Evolutionary conservation across 805 yeast genomes (phyloP).

Genomic region (Candida cerambycidarum): DNA sequence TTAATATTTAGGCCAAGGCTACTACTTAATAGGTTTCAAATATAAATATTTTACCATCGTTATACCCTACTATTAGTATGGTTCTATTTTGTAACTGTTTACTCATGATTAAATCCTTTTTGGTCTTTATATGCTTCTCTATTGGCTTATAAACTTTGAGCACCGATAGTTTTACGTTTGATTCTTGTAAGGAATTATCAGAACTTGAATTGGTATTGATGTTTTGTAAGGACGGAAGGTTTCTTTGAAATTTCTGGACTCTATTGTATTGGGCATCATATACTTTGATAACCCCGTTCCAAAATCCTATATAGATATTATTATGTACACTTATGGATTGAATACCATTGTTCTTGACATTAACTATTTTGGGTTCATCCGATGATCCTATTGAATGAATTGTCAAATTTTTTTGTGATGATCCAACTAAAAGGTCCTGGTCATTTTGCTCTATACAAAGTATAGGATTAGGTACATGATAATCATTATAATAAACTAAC

Average conservation of each 20-base stretch:
- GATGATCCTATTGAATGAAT: constrained; percentile 7
- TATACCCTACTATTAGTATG: constrained; percentile 13
- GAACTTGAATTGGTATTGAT: neutral
- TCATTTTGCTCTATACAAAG: constrained; percentile 37
- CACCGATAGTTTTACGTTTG: constrained; percentile 7
- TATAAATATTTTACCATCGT: constrained; percentile 14
- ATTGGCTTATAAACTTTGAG: constrained; percentile 3
- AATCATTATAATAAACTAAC: constrained; percentile 22
- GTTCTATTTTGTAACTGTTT: constrained; percentile 4
- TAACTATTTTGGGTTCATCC: constrained; percentile 3
- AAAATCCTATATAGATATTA: constrained; percentile 35
- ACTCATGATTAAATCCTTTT: constrained; percentile 2
- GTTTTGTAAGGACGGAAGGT: constrained; percentile 13
- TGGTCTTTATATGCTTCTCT: neutral
- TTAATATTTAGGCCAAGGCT: no score
- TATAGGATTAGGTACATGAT: constrained; percentile 57
- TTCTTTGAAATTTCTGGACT: constrained; percentile 13
- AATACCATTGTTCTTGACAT: constrained; percentile 20
- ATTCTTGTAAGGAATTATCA: constrained; percentile 1
- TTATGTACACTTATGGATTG: constrained; percentile 25
- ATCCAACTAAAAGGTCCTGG: constrained; percentile 40
- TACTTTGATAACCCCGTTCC: constrained; percentile 52
- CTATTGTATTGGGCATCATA: constrained; percentile 10
- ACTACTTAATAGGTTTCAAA: constrained; percentile 13
- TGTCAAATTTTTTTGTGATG: constrained; percentile 45